Percentiles rank a stretch among this genome's conserved stretches.
These are phyloP conservation scores for Penicillium sp. DNA, from an alignment of 2,329 filamentous ascomycete genomes.

Conservation along the genomic window DNA sequence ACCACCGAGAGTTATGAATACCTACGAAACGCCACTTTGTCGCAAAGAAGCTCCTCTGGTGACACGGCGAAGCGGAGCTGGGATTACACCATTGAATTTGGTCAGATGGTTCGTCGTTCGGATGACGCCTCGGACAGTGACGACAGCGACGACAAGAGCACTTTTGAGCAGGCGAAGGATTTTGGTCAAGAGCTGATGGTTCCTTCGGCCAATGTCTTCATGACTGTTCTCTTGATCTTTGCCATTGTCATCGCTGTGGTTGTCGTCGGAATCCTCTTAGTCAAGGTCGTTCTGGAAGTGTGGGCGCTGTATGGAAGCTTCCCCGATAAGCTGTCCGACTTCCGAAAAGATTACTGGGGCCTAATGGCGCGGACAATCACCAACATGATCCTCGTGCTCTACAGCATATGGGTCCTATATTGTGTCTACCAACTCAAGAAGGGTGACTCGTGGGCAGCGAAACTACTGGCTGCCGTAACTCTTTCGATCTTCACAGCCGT, in stretches of 20 bases:
- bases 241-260: slow-evolving; percentile 81
- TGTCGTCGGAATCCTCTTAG: slow-evolving; percentile 76
- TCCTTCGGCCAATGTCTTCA: slow-evolving; percentile 86
- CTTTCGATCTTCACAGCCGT: slow-evolving; percentile 75
- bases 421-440: slow-evolving; percentile 93
- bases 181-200: slow-evolving; percentile 82
- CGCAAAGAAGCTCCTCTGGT: slow-evolving; percentile 61
- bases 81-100: slow-evolving; percentile 41
- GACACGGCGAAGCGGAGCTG: slow-evolving; percentile 55
- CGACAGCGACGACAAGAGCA: slow-evolving; percentile 28
- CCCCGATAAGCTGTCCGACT: slow-evolving; percentile 71
- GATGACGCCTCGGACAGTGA: slow-evolving; percentile 25
- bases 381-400: slow-evolving; percentile 82
- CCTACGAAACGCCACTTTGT: slow-evolving; percentile 56
- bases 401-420: slow-evolving; percentile 92
- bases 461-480: slow-evolving; percentile 75
- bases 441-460: slow-evolving; percentile 92
- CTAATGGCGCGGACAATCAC: slow-evolving; percentile 85
- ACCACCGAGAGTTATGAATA: slow-evolving; percentile 72
- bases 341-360: slow-evolving; percentile 96
- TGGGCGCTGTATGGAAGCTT: slow-evolving; percentile 90
- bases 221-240: slow-evolving; percentile 87
- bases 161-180: slow-evolving; percentile 72
- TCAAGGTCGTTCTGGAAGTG: slow-evolving; percentile 85
- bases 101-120: slow-evolving; percentile 54